Evolutionary conservation across 371 early-diverging fungal genomes (phyloP), one percentile per base, ranked within the genome.

Genomic region (Mucor racemosus): DNA sequence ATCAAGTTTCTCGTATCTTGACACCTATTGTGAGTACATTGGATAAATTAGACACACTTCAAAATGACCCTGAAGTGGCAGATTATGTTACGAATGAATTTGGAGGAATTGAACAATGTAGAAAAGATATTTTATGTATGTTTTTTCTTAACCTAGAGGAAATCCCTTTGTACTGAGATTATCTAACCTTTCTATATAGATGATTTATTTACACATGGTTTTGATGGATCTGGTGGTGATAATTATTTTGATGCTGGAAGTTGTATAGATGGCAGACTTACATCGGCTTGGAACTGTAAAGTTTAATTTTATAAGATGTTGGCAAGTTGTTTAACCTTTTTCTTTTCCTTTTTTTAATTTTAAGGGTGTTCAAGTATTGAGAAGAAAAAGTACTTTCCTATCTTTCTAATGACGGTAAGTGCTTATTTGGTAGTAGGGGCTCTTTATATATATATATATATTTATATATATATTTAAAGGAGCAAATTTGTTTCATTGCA

Each of bases 181-280:
- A 50, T 11, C 26, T 38, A 9, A 26, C 10, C 50, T 26, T 64
- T 39, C 58, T 62, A 26, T 42, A 4, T 57, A 75, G 87, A 86
- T 10, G 98, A 98, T 77, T 97, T 98, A 68, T 98, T 98, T 89
- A 85, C 92, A 31, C 90, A 86, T 71, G 99, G 93, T 0, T 98
- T 98, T 81, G 96, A 98, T 78, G 99, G 99, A 1, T 94, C 95
- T 21, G 99, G 99, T 9, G 95, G 92, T 0, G 95, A 95, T 73
- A 96, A 95, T 75, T 97, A 93, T 69, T 96, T 92, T 79, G 92
- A 95, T 68, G 98, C 98, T 13, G 98, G 98, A 33, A 80, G 90
- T 46, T 98, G 99, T 76, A 97, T 98, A 77, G 99, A 98, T 67
- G 99, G 98, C 39, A 86, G 99, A 48, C 77, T 98, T 67, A 98